phyloP scores from a whole-genome alignment of 495 filamentous ascomycete genomes.

The Wilcoxina mikolae region DNA sequence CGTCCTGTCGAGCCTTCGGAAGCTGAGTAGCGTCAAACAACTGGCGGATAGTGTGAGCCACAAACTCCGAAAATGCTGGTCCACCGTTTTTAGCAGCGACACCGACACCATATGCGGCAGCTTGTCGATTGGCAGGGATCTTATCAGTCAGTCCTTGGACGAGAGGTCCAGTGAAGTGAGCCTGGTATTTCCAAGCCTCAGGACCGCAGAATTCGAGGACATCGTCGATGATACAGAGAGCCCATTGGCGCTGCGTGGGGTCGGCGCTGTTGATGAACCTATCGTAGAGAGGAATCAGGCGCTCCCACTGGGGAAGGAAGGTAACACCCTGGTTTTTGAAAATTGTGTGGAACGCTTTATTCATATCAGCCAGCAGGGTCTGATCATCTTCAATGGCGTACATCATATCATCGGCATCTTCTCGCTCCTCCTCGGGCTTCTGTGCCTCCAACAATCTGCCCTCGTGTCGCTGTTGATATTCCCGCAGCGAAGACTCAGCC shows the following conservation, averaged over 20 bases:
- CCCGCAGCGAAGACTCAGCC: slow-evolving; percentile 67
- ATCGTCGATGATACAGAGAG: slow-evolving; percentile 95
- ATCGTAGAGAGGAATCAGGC: slow-evolving; percentile 68
- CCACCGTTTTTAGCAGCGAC: slow-evolving; percentile 92
- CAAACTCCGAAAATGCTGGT: slow-evolving; percentile 64
- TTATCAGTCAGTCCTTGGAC: slow-evolving; percentile 67
- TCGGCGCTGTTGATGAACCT: slow-evolving; percentile 69
- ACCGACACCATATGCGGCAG: slow-evolving; percentile 89
- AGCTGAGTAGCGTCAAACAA: slow-evolving; percentile 73
- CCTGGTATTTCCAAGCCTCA: slow-evolving; percentile 65
- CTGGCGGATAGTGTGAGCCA: slow-evolving; percentile 52
- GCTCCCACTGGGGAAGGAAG: slow-evolving; percentile 80
- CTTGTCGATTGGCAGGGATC: slow-evolving; percentile 85
- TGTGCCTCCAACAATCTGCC: slow-evolving; percentile 62
- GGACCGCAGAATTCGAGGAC: slow-evolving; percentile 91
- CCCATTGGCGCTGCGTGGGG: slow-evolving; percentile 93
- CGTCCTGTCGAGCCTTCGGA: slow-evolving; percentile 67
- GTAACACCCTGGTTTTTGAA: slow-evolving; percentile 82
- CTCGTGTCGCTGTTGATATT: slow-evolving; percentile 76
- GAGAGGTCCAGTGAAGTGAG: slow-evolving; percentile 72
- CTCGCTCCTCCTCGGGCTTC: slow-evolving; percentile 66
- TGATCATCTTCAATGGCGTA: slow-evolving; percentile 97
- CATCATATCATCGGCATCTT: slow-evolving; percentile 63
- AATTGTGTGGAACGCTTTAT: slow-evolving; percentile 98
- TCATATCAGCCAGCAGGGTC: slow-evolving; percentile 95